Percentiles rank a stretch among this genome's conserved stretches.
These are phyloP conservation scores for Candida nonsorbophila DNA, from an alignment of 805 yeast genomes.

Conservation along the genomic window DNA sequence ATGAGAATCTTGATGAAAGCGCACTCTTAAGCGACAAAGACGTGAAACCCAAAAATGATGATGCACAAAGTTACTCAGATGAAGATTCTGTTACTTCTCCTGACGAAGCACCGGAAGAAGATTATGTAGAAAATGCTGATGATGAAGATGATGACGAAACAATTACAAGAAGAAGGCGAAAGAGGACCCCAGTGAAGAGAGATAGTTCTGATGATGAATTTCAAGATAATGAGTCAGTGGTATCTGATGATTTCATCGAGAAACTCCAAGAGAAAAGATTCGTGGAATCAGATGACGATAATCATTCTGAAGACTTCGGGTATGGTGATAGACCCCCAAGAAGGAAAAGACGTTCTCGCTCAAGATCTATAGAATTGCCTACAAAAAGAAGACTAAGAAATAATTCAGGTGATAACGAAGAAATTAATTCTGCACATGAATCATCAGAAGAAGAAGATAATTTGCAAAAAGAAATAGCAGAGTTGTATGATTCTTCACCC, in stretches of 20 bases:
- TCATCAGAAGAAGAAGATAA: constrained; percentile 24
- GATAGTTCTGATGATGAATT: constrained; percentile 16
- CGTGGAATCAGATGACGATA: constrained; percentile 34
- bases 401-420: constrained; percentile 5
- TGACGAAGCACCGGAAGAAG: constrained; percentile 15
- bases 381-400: constrained; percentile 7
- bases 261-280: constrained; percentile 27
- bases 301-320: constrained; percentile 15
- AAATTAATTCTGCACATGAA: constrained; percentile 2
- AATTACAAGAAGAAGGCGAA: constrained; percentile 1
- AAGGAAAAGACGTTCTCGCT: constrained; percentile 14
- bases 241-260: constrained; percentile 22
- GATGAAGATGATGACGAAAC: constrained; percentile 10
- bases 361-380: constrained; percentile 13
- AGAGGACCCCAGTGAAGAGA: not conserved
- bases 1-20: constrained; percentile 9
- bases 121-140: constrained; percentile 14
- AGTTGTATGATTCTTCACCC: constrained; percentile 58
- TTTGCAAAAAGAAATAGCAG: constrained; percentile 62
- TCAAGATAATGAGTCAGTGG: constrained; percentile 10
- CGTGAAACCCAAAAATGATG: not conserved
- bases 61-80: constrained; percentile 7
- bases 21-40: constrained; percentile 3
- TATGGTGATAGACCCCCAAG: constrained; percentile 11
- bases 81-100: constrained; percentile 10